These are phyloP conservation scores for Crepidotus variabilis DNA, from an alignment of 768 basidiomycete species.

Conservation along the genomic window DNA sequence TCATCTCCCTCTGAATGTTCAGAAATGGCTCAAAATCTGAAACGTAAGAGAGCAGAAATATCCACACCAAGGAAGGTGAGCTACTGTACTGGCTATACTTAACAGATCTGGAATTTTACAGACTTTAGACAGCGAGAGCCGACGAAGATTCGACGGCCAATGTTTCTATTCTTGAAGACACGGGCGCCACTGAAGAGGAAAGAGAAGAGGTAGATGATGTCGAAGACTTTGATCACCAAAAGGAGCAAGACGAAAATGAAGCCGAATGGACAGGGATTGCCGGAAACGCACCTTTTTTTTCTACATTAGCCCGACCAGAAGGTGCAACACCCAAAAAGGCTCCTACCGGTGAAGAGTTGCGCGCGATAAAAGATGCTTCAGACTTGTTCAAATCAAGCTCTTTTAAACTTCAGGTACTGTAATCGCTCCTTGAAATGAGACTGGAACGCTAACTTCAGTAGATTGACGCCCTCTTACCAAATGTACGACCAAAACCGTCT, in stretches of 20 bases:
- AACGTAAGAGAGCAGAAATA: slow-evolving; percentile 23
- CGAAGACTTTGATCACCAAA: slow-evolving; percentile 3
- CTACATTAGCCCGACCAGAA: slow-evolving; percentile 8
- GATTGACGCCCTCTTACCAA: slow-evolving; percentile 80
- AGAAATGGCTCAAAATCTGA: slow-evolving; percentile 21
- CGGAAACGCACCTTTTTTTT: slow-evolving; percentile 4
- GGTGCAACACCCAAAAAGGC: slow-evolving; percentile 41
- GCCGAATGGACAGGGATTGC: slow-evolving; percentile 27
- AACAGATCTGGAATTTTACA: not conserved
- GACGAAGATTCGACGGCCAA: slow-evolving; percentile 7
- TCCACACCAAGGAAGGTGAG: slow-evolving; percentile 20
- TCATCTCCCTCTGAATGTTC: not conserved
- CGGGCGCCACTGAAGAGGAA: slow-evolving; percentile 8
- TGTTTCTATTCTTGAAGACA: slow-evolving; percentile 3
- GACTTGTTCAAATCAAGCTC: slow-evolving; percentile 74
- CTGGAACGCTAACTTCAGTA: slow-evolving; percentile 25
- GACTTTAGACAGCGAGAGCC: slow-evolving; percentile 5
- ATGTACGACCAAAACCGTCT: slow-evolving; percentile 63
- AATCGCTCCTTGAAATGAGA: not conserved
- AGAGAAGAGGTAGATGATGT: too few species aligned
- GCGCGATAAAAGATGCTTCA: slow-evolving; percentile 66
- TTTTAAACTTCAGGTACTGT: slow-evolving; percentile 80
- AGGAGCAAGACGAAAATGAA: slow-evolving; percentile 16
- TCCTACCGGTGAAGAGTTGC: slow-evolving; percentile 68
- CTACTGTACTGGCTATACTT: not conserved